These are phyloP conservation scores for Neonectria ditissima DNA, from an alignment of 2,329 filamentous ascomycete genomes.

Conservation along the genomic window DNA sequence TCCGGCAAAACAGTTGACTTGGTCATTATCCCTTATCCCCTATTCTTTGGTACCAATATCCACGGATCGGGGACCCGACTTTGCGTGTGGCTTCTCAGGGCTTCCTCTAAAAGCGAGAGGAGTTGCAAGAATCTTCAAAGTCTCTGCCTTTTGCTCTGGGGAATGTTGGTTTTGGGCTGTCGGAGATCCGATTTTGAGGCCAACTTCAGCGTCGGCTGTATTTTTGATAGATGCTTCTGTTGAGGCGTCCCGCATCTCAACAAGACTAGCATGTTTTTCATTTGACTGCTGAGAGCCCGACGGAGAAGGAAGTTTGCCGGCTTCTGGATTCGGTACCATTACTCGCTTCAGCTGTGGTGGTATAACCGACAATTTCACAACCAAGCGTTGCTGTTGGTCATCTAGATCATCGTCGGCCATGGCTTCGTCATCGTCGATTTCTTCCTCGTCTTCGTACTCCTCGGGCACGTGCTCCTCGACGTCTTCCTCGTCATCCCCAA, in stretches of 20 bases:
- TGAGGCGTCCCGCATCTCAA: slow-evolving; percentile 46
- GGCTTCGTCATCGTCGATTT: slow-evolving; percentile 67
- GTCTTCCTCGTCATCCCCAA: slow-evolving; percentile 80
- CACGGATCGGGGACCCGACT: slow-evolving; percentile 47
- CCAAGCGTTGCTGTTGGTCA: slow-evolving; percentile 68
- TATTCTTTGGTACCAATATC: slow-evolving; percentile 49
- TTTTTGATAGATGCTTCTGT: slow-evolving; percentile 4
- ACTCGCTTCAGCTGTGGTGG: slow-evolving; percentile 53
- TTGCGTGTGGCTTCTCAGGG: slow-evolving; percentile 65
- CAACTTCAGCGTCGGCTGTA: background rate
- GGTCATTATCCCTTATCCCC: slow-evolving; percentile 25
- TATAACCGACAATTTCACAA: slow-evolving; percentile 78
- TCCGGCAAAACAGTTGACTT: slow-evolving; percentile 41
- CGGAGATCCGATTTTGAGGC: slow-evolving; percentile 10
- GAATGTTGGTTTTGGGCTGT: slow-evolving; percentile 20
- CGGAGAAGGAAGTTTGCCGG: slow-evolving; percentile 38
- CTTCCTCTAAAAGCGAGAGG: slow-evolving; percentile 71
- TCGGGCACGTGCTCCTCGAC: slow-evolving; percentile 74
- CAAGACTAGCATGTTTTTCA: slow-evolving; percentile 29
- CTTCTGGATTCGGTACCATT: slow-evolving; percentile 41
- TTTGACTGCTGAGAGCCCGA: slow-evolving; percentile 36
- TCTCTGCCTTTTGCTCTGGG: slow-evolving; percentile 41
- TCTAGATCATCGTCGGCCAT: slow-evolving; percentile 67
- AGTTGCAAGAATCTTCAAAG: slow-evolving; percentile 53
- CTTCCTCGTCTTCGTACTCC: slow-evolving; percentile 69